phyloP scores from a whole-genome alignment of 192 early-diverging fungal genomes.

The Linnemannia zychae region DNA sequence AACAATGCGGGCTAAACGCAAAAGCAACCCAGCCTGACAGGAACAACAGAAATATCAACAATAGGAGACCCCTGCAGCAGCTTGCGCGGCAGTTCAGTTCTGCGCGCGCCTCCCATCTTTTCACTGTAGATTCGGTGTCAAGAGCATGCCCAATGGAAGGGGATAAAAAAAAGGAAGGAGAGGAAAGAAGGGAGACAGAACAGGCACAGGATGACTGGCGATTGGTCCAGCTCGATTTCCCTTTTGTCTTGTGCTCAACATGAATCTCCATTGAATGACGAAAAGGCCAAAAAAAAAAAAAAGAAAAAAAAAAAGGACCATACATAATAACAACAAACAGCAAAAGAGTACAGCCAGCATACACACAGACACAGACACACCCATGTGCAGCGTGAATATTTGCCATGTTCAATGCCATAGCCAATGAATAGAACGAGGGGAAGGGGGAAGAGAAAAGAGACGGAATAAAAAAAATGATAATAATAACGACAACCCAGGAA shows the following conservation, averaged over 20 bases:
- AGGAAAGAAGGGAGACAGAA: conserved; percentile 4
- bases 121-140: not conserved
- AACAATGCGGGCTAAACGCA: not conserved
- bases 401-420: not conserved
- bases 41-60: not conserved
- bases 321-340: conserved; percentile 15
- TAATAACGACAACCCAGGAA: conserved; percentile 13
- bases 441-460: not conserved
- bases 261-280: not conserved
- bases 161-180: conserved; percentile 9
- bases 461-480: not conserved
- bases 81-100: conserved; percentile 8
- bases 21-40: not conserved
- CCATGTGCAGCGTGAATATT: not conserved
- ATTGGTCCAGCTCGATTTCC: conserved; percentile 36
- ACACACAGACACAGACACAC: not conserved
- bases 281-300: conserved; percentile 8
- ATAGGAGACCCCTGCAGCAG: not conserved
- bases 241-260: not conserved
- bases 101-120: not conserved
- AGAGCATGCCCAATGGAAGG: not conserved
- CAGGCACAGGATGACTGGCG: conserved; percentile 17
- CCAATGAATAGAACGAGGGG: not conserved
- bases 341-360: not conserved
- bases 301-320: not conserved